These are phyloP conservation scores for Yarrowia sp. DNA, from an alignment of 805 yeast species.

Conservation along the genomic window DNA sequence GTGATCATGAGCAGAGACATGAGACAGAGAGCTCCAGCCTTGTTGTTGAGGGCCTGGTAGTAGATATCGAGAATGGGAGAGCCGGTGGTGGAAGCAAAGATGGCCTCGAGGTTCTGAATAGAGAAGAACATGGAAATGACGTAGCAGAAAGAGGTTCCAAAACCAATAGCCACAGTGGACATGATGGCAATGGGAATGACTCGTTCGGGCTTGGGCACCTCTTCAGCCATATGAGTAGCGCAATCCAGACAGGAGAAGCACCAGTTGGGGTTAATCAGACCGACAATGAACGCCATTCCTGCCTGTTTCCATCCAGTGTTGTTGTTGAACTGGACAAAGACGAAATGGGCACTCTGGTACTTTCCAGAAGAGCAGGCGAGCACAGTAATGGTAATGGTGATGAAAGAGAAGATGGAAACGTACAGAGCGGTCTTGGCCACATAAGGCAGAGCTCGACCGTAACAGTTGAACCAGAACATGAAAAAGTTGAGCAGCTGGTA, in stretches of 20 bases:
- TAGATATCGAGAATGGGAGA: slow-evolving; percentile 60
- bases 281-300: slow-evolving; percentile 65
- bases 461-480: slow-evolving; percentile 31
- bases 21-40: slow-evolving; percentile 52
- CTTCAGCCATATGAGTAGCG: slow-evolving; percentile 73
- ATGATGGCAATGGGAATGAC: slow-evolving; percentile 62
- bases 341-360: slow-evolving; percentile 52
- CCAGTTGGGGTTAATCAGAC: slow-evolving; percentile 70
- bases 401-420: slow-evolving; percentile 52
- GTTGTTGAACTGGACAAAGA: slow-evolving; percentile 53
- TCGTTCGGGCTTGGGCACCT: slow-evolving; percentile 54
- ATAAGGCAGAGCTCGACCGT: slow-evolving; percentile 45
- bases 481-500: slow-evolving; percentile 34
- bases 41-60: slow-evolving; percentile 54
- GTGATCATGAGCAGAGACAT: slow-evolving; percentile 51
- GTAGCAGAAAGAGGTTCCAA: slow-evolving; percentile 48
- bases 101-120: slow-evolving; percentile 51
- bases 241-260: slow-evolving; percentile 66
- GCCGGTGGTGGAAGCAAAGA: slow-evolving; percentile 53
- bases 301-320: slow-evolving; percentile 59
- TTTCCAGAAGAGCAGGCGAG: slow-evolving; percentile 53
- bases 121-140: slow-evolving; percentile 48
- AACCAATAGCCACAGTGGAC: slow-evolving; percentile 64
- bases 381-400: slow-evolving; percentile 53
- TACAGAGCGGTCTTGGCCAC: slow-evolving; percentile 52